Evolutionary conservation across 2,329 filamentous ascomycete species (phyloP).

Genomic region (Scedosporium boydii): DNA sequence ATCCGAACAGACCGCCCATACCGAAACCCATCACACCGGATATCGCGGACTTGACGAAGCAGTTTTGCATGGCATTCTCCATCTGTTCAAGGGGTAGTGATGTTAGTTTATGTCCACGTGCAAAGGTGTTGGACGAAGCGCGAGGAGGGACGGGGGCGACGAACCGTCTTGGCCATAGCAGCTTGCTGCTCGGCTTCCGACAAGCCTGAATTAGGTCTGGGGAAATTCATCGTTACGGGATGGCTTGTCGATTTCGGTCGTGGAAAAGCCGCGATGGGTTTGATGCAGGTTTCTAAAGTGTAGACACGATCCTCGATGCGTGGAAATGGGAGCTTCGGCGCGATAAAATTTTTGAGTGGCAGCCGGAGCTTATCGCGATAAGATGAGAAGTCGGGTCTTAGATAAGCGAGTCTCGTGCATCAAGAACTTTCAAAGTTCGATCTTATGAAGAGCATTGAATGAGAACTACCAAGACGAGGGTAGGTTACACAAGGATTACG

Average conservation of each 20-base stretch:
- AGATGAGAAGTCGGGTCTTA: not conserved
- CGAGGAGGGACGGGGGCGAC: not conserved
- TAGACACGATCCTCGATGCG: not conserved
- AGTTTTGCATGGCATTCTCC: slow-evolving; percentile 82
- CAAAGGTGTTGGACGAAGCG: too few relatives aligned
- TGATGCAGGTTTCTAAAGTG: not conserved
- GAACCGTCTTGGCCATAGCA: slow-evolving; percentile 12
- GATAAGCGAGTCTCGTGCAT: not conserved
- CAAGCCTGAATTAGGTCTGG: not conserved
- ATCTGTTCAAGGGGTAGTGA: slow-evolving; percentile 45
- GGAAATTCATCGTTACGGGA: slow-evolving; percentile 5
- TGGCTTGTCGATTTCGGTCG: not conserved
- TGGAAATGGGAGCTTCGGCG: not conserved
- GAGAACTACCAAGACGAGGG: too few relatives aligned
- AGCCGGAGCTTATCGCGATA: not conserved
- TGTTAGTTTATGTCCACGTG: not conserved
- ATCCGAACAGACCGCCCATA: slow-evolving; percentile 84
- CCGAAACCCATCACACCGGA: slow-evolving; percentile 91
- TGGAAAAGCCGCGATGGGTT: not conserved
- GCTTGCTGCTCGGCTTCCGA: slow-evolving; percentile 9
- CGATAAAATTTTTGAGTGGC: not conserved
- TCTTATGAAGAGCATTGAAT: too few relatives aligned
- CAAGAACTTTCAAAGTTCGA: too few relatives aligned
- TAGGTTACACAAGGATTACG: too few relatives aligned
- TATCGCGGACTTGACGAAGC: slow-evolving; percentile 78